Evolutionary conservation across 176 grass and related monocot genomes (phyloP), one percentile per base, ranked within the genome.

Genomic region (Carex littledalei): DNA sequence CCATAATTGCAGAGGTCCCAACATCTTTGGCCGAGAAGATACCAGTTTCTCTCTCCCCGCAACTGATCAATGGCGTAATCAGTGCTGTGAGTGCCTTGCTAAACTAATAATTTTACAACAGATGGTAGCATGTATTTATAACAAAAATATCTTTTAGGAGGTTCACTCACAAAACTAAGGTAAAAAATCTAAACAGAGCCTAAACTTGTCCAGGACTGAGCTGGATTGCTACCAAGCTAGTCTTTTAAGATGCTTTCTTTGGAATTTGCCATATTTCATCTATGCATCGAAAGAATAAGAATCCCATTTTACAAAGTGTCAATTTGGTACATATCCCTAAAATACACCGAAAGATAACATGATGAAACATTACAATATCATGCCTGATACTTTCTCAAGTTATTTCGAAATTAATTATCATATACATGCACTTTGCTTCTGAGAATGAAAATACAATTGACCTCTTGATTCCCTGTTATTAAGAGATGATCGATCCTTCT

Each of bases 11-110:
- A 62, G 93, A 95, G 93, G 93, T 92, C 90, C 94, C 88, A 24
- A 58, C 91, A 74, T 89, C 91, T 86, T 88, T 99, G 91, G 93
- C 96, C 57, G 92, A 99, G 89, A 91, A 91, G 78, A 91, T 95
- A 86, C 92, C 94, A 83, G 39, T 88, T 88, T 92, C 91, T 82
- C 90, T 99, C 84, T 84, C 88, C 47, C 88, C 96, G 17, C 87
- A 99, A 60, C 87, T 99, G 83, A 95, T 92, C 84, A 90, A 87
- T 6, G 96, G 96, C 34, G 87, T 95, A 79, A 95, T 87, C 43
- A 89, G 26, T 80, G 29, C 72, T 81, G 96, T 99, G 90, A 92
- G 93, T 67, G 85, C 70, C 45, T 81, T 43, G 58, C 80, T 75
- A 26, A 73, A 73, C 71, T 26, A 75, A 53, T 24, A 52, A 22